phyloP scores from a whole-genome alignment of 108 stramenopile species.

The Cyclotella sp. region DNA sequence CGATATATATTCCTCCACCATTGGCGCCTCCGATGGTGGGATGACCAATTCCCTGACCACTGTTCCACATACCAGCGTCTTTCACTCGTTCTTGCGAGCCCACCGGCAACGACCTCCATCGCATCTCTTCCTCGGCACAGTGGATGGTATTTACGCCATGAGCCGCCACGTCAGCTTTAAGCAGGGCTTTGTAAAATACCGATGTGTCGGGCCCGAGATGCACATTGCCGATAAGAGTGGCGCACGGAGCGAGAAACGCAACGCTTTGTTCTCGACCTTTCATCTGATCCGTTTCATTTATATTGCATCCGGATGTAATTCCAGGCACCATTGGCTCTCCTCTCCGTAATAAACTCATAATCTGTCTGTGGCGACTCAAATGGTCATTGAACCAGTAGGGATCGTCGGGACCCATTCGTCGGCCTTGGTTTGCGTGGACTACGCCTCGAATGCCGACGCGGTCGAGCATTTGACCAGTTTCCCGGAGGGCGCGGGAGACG shows the following conservation, averaged over 20 bases:
- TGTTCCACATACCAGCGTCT: constrained; percentile 40
- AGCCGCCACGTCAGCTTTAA: constrained; percentile 80
- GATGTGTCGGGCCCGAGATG: constrained; percentile 70
- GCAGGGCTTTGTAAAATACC: constrained; percentile 82
- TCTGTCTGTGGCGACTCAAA: constrained; percentile 75
- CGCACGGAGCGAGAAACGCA: constrained; percentile 86
- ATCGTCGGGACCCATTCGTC: constrained; percentile 67
- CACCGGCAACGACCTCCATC: constrained; percentile 35
- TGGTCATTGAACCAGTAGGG: constrained; percentile 79
- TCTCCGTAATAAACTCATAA: constrained; percentile 72
- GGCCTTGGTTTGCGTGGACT: constrained; percentile 59
- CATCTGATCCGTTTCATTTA: constrained; percentile 10
- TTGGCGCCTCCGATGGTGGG: constrained; percentile 49
- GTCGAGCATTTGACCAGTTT: constrained; percentile 89
- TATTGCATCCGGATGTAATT: constrained; percentile 29
- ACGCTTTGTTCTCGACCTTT: constrained; percentile 36
- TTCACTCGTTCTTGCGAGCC: constrained; percentile 36
- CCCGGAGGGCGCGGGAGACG: constrained; percentile 80
- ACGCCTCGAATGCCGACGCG: constrained; percentile 71
- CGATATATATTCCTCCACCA: constrained; percentile 86
- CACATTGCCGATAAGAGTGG: constrained; percentile 86
- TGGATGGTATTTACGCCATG: constrained; percentile 52
- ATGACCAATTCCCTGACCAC: constrained; percentile 45
- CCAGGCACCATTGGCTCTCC: constrained; percentile 73
- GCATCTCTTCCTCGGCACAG: constrained; percentile 37